Base-by-base conservation (phyloP, 257 asterid genomes). In the Pogostemon cablin region DNA sequence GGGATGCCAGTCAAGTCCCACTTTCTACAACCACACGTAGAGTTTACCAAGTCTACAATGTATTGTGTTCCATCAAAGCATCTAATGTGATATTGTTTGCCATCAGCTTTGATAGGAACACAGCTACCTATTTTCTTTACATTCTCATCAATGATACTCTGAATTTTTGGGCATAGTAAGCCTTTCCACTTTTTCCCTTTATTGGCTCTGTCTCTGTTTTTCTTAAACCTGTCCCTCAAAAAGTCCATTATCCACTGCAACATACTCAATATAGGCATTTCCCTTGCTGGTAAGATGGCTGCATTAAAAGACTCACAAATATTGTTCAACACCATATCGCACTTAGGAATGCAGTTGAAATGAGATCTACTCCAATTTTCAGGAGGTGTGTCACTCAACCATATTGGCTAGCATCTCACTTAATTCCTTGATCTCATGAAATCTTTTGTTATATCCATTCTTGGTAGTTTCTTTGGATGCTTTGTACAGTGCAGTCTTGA, bases 1-100 rank as follows among this genome's bases (percentile, higher is more conserved):
- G 60, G 60, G 6, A 54, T 54, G 5, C 60, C 60, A 2, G 61
- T 55, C 61, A 25, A 55, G n/a, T 55, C 61, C 61, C 61, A 55
- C 39, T 55, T 55, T 38, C 61, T 55, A 25, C 61, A 54, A 2
- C 38, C 60, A 54, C 60, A 54, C 6, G 60, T 54, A 35, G 38
- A 17, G 3, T 54, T 54, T 20, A 15, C 60, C 60, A 54, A 32
- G 38, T 54, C 60, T 10, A 54, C 60, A 7, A 1, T 3, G 39
- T 55, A 55, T 55, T 20, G 61, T 15, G 37, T 55, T 11, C 61
- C 61, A 55, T 20, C 61, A 20, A 32, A 6, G 34, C 61, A 20
- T 6, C 10, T 15, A 10, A 54, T 25, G 17, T 54, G 60, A 54
- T 54, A 54, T 12, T 20, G 60, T 25, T 17, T 20, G 20, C 20